phyloP scores from a whole-genome alignment of 129 eudicot genomes.

The Logfia minima region DNA sequence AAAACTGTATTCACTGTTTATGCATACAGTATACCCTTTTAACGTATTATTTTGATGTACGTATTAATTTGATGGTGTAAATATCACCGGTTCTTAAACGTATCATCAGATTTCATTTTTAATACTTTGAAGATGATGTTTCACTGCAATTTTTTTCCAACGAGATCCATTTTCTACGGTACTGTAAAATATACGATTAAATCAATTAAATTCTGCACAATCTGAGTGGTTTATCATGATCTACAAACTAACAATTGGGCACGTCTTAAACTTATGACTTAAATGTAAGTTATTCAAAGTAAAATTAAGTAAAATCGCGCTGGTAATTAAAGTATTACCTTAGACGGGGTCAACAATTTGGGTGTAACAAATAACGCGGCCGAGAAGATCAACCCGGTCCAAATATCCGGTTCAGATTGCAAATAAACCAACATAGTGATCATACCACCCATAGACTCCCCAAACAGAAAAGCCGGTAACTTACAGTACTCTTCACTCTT shows the following conservation, averaged over 20 bases:
- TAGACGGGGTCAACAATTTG: constrained; percentile 68
- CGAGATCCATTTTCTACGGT: not conserved
- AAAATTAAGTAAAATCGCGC: not conserved
- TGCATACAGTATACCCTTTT: too few relatives aligned
- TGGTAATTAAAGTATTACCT: constrained; percentile 32
- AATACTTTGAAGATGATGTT: too few relatives aligned
- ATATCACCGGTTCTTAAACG: too few relatives aligned
- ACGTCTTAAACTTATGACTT: not conserved
- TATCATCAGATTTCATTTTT: too few relatives aligned
- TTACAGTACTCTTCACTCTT: constrained; percentile 47
- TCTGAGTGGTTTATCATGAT: not conserved
- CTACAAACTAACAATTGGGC: not conserved
- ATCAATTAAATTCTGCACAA: not conserved
- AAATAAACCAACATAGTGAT: constrained; percentile 70
- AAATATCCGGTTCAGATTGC: constrained; percentile 58
- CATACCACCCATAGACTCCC: constrained; percentile 77
- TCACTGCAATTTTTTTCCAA: too few relatives aligned
- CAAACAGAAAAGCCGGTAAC: constrained; percentile 73
- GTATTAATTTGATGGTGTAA: too few relatives aligned
- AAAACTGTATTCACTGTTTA: too few relatives aligned
- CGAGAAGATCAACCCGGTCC: constrained; percentile 80
- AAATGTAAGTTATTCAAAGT: not conserved
- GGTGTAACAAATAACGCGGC: constrained; percentile 82
- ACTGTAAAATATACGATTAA: too few relatives aligned
- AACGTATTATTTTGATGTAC: too few relatives aligned